Percentiles rank a stretch among this genome's conserved stretches.
These are phyloP conservation scores for Vicia villosa DNA, from an alignment of 306 rosid genomes.

Conservation along the genomic window DNA sequence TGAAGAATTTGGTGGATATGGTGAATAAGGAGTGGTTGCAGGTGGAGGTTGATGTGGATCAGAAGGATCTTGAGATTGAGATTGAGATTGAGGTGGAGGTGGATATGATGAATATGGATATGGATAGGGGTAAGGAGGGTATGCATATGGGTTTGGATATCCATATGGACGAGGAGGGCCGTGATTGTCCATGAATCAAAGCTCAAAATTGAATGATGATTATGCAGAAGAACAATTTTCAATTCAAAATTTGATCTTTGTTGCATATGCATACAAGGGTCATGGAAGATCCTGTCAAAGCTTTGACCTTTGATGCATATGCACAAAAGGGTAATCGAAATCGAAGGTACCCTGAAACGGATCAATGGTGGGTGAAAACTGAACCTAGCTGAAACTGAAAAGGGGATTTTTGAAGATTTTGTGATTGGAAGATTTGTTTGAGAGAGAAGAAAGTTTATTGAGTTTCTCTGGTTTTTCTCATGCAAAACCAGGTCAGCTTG, in stretches of 20 bases:
- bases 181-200: constrained; percentile 41
- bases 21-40: constrained; percentile 14
- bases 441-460: not conserved
- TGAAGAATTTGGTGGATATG: constrained; percentile 28
- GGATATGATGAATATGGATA: constrained; percentile 28
- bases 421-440: constrained; percentile 26
- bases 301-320: constrained; percentile 7
- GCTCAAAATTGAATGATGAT: constrained; percentile 13
- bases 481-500: constrained; percentile 21
- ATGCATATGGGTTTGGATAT: constrained; percentile 39
- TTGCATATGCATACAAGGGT: constrained; percentile 1
- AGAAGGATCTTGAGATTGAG: constrained; percentile 7
- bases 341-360: not conserved
- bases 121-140: constrained; percentile 42
- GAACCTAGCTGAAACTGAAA: constrained; percentile 16
- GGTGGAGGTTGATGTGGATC: constrained; percentile 20
- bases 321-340: not conserved
- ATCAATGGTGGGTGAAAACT: constrained; percentile 24
- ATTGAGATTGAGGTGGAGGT: not conserved
- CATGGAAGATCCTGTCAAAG: not conserved
- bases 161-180: constrained; percentile 45
- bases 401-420: constrained; percentile 2
- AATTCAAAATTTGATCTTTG: constrained; percentile 1
- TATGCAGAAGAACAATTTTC: not conserved
- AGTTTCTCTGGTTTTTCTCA: not conserved